Percentiles rank a stretch among this genome's conserved stretches.
Conservation (phyloP, 2,329 filamentous ascomycete species). For the Malbranchea cinnamomea region DNA sequence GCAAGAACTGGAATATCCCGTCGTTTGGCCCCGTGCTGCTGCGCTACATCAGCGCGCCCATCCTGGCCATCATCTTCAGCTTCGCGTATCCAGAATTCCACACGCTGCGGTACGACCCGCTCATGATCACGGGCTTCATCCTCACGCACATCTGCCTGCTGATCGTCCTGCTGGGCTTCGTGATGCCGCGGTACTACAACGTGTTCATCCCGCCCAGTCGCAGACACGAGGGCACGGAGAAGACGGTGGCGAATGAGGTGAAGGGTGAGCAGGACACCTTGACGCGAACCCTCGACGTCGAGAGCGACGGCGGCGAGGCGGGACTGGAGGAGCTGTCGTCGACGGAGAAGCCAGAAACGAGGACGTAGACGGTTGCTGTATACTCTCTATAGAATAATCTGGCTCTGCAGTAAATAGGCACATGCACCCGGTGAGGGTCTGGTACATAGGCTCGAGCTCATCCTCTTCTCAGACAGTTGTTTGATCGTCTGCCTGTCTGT, state of each 20-base stretch:
- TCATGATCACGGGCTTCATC: slow-evolving; percentile 37
- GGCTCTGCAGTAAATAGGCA: no score
- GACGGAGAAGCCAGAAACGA: neutral
- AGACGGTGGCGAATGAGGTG: slow-evolving; percentile 5
- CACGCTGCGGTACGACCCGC: slow-evolving; percentile 33
- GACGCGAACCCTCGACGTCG: neutral
- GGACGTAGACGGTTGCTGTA: no score
- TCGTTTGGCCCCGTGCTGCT: slow-evolving; percentile 36
- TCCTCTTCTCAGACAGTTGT: no score
- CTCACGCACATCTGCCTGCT: slow-evolving; percentile 35
- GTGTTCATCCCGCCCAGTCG: slow-evolving; percentile 36
- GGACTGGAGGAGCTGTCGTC: neutral
- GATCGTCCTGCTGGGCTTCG: slow-evolving; percentile 33
- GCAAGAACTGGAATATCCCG: slow-evolving; percentile 43
- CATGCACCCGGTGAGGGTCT: no score
- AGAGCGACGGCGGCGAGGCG: neutral
- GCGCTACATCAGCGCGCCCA: slow-evolving; percentile 36
- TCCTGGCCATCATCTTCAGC: slow-evolving; percentile 37
- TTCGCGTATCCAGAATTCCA: slow-evolving; percentile 39
- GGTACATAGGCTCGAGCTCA: no score
- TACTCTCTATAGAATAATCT: no score
- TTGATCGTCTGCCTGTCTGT: no score
- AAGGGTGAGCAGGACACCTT: no score
- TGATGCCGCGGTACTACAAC: slow-evolving; percentile 41
- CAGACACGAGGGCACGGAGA: slow-evolving; percentile 29